Evolutionary conservation across 2,329 filamentous ascomycete species (phyloP), one percentile per base, ranked within the genome.

Genomic region (Neocatenulostroma microsporum): DNA sequence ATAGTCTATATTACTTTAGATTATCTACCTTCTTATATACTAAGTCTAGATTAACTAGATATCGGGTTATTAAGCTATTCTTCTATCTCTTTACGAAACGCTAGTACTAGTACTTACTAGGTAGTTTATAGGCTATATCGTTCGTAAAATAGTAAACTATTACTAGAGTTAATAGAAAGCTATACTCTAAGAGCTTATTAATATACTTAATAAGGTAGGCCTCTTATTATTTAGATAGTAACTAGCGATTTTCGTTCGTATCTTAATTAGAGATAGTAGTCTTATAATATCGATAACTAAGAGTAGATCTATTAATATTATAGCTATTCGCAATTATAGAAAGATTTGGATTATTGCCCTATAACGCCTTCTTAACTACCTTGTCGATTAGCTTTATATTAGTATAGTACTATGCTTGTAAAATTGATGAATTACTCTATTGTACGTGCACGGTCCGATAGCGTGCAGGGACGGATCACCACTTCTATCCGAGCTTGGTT

Each of bases 1-100:
- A 51, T 5, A 34, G 27, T 18, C 20, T 34, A 36, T 50, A 53
- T 36, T 49, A 44, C 17, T 27, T 9, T 10, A 12, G 24, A 36
- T 28, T 47, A 39, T 56, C 39, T 39, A 45, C 50, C 24, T 45
- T 41, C 15, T 51, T 25, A 14, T 48, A 31, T 21, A 25, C 32
- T 11, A 13, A n/a, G 27, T 56, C 46, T 3, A 54, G 42, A 10
- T 36, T 15, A 18, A 41, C 30, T n/a, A 44, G 37, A 39, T 37
- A 53, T 34, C 35, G 2, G 26, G 17, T 24, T 15, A 37, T 38
- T 14, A 53, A 39, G 13, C 36, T 9, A 15, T 38, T 21, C 2
- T 31, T 6, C 30, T 50, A 24, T 17, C 39, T 38, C 8, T 37
- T 10, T 12, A 46, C 14, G 30, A 49, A 53, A 30, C 42, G 41